phyloP scores from a whole-genome alignment of 768 basidiomycete genomes.

The Boletus bicolor region DNA sequence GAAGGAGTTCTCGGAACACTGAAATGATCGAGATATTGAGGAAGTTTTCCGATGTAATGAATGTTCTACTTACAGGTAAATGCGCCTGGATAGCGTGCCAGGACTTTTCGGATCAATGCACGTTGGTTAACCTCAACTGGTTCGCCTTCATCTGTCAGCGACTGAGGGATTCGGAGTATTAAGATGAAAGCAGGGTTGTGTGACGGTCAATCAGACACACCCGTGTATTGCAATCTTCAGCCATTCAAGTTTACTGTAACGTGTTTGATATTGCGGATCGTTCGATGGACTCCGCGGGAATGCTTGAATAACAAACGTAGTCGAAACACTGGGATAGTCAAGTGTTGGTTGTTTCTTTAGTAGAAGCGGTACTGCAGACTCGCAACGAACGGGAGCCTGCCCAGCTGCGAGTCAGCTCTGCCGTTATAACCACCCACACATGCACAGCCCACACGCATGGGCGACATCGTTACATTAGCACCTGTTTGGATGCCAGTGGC shows the following conservation, averaged over 20 bases:
- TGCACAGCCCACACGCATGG: too few species aligned
- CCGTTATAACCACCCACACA: too few species aligned
- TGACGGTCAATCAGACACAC: not conserved
- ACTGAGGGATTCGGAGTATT: constrained; percentile 25
- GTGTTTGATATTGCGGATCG: too few species aligned
- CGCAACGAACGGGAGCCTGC: too few species aligned
- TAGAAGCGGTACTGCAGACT: too few species aligned
- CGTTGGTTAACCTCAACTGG: constrained; percentile 87
- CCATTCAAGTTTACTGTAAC: not conserved
- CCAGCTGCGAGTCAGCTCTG: too few species aligned
- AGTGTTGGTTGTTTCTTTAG: too few species aligned
- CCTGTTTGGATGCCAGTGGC: too few species aligned
- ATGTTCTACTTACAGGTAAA: constrained; percentile 56
- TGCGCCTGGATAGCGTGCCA: constrained; percentile 92
- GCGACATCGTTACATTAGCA: too few species aligned
- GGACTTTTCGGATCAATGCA: constrained; percentile 89
- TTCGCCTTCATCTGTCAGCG: constrained; percentile 53
- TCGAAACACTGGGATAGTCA: too few species aligned
- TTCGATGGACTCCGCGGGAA: too few species aligned
- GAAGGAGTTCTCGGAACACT: constrained; percentile 81
- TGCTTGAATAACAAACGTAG: too few species aligned
- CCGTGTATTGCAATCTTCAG: not conserved
- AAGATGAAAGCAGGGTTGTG: not conserved
- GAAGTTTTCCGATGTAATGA: not conserved
- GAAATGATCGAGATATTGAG: not conserved